Evolutionary conservation across 116 monocot genomes (phyloP).

Genomic region (Dioscorea cayenensis): DNA sequence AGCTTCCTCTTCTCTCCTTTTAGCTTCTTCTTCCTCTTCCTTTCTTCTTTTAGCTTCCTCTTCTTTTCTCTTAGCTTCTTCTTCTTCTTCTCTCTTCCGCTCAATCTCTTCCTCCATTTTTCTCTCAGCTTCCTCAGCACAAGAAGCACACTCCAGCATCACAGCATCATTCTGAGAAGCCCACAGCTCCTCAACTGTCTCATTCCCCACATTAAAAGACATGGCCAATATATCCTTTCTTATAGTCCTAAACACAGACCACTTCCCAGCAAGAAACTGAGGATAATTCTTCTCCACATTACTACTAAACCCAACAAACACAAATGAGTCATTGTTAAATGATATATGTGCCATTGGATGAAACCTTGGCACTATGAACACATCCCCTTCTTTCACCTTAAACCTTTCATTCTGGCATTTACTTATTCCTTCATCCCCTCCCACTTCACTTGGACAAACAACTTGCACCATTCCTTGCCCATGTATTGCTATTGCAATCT

Average conservation of each 20-base stretch:
- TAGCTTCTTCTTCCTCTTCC: conserved; percentile 5
- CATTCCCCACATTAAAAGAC: conserved; percentile 23
- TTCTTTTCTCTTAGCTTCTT: conserved; percentile 1
- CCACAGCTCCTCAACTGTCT: conserved; percentile 22
- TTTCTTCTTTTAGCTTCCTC: conserved; percentile 10
- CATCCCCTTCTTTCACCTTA: conserved; percentile 48
- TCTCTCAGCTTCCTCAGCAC: conserved; percentile 39
- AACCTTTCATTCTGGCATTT: conserved; percentile 26
- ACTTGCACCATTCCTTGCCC: conserved; percentile 56
- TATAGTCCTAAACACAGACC: conserved; percentile 31
- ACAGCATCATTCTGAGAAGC: conserved; percentile 20
- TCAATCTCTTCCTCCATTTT: conserved; percentile 9
- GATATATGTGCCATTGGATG: conserved; percentile 56
- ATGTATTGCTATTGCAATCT: conserved; percentile 44
- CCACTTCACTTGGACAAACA: conserved; percentile 15
- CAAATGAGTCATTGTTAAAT: conserved; percentile 43
- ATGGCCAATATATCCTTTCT: conserved; percentile 30
- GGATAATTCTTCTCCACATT: conserved; percentile 31
- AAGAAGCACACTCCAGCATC: conserved; percentile 41
- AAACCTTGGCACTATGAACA: conserved; percentile 47
- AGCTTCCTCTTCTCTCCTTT: conserved; percentile 2
- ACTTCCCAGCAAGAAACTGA: conserved; percentile 42
- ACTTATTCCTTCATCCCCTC: background rate
- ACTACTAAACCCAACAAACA: conserved; percentile 53
- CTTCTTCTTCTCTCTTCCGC: conserved; percentile 4